These are phyloP conservation scores for Stipa capillata DNA, from an alignment of 176 grass and related monocot genomes.

Conservation along the genomic window DNA sequence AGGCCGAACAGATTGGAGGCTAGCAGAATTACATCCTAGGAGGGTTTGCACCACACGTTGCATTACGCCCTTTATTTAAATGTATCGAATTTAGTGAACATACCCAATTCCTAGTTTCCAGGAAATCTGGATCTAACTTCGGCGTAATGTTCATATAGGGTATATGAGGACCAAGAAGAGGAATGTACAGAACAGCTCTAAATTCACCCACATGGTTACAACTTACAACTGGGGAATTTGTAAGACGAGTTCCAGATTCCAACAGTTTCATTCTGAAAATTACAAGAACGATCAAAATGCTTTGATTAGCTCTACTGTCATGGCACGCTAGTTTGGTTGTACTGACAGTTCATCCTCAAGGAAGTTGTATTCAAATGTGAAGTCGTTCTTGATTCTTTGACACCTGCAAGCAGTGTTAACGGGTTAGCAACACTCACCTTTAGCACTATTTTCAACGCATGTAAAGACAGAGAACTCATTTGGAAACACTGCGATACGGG, in stretches of 20 bases:
- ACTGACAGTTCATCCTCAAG: conserved; percentile 86
- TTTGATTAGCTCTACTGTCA: conserved; percentile 25
- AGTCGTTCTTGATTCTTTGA: conserved; percentile 95
- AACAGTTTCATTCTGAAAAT: background rate
- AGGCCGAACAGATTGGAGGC: background rate
- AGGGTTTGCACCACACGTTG: background rate
- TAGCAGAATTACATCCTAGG: background rate
- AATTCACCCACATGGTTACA: background rate
- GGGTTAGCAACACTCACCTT: background rate
- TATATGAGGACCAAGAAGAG: background rate
- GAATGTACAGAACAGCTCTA: conserved; percentile 1
- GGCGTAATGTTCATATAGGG: background rate
- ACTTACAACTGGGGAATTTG: conserved; percentile 6
- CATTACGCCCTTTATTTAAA: background rate
- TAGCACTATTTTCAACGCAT: background rate
- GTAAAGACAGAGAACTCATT: background rate
- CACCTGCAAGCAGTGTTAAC: conserved; percentile 52
- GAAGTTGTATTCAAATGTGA: conserved; percentile 93
- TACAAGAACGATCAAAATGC: conserved; percentile 11
- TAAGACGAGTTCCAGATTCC: conserved; percentile 2
- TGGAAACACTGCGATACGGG: background rate
- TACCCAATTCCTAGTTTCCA: background rate
- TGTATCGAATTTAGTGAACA: background rate
- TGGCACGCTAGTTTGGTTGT: conserved; percentile 34
- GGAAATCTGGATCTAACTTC: background rate